Evolutionary conservation across 176 grass and related monocot species (phyloP), one percentile per base, ranked within the genome.

Genomic region (Phyllostachys edulis): DNA sequence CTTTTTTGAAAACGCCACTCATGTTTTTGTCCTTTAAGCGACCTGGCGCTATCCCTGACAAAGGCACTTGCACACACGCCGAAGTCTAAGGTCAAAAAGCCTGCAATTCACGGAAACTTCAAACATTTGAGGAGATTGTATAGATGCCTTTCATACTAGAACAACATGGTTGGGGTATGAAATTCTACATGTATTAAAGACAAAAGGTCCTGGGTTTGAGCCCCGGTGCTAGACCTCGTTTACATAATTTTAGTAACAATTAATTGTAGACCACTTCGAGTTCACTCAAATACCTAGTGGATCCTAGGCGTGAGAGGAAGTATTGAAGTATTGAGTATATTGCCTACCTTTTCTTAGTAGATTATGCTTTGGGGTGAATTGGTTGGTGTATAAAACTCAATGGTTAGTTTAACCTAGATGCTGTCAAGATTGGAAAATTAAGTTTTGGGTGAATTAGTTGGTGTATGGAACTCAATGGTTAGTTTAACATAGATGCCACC

Each of bases 1-100:
- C 80, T 84, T 90, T 90, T 75, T 87, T 90, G 85, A 84, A 84
- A 4, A 80, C 29, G 29, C 15, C 32, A 9, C 37, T 59, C 73
- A 13, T 66, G 71, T 55, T 65, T 24, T 65, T 24, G 50, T 60
- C 38, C 41, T 71, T 15, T 18, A 76, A 84, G 59, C 29, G 65
- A 80, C 46, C 60, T 15, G 66, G 38, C 54, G 69, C 24, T 79
- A 18, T 54, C 75, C 3, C 37, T 73, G 59, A 86, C 66, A 67
- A 75, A 76, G 21, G 40, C 61, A 61, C 49, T 67, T 46, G 49
- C 63, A 5, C 26, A 66, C 72, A 40, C 69, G 32, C 9, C 59
- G 1, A 36, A 20, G 71, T 64, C 72, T 14, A 29, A 29, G 47
- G 65, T 86, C 83, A 82, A 86, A 77, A 54, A 26, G 45, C 14